Base-by-base conservation (phyloP, 768 basidiomycete genomes). In the Leccinum rimulosum region DNA sequence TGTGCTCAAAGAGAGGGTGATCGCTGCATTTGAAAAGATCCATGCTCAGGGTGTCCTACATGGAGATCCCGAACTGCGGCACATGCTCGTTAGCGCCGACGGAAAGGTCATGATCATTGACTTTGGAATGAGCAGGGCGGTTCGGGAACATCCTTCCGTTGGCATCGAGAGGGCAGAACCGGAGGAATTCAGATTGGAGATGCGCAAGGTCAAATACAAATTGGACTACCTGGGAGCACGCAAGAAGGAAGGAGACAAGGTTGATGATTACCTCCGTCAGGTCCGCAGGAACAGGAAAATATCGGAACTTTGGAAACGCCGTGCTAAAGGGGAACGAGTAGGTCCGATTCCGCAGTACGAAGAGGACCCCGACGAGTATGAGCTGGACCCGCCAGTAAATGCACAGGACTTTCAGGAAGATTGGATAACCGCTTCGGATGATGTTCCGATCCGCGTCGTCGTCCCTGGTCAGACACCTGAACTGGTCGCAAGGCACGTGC, bases 71-170 rank as follows among this genome's bases (percentile, higher is more conserved):
- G 77, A 79, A 53, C 74, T 80, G 31, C 74, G 78, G 11, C 81
- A 85, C 56, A 80, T 86, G 70, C 75, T 85, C 57, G 78, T 86
- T 25, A 79, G 79, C 3, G 82, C 75, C 1, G 82, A 85, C 64
- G 80, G 78, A 52, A 75, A 73, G 40, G 78, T 86, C 28, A 82
- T 76, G 48, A 72, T 87, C 52, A 79, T 82, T 63, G 80, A 86
- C 68, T 85, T 86, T 67, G 78, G 82, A 45, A 70, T 74, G 49
- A 78, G 77, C 59, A 66, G 70, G 40, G 72, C 73, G 8, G 54
- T 61, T 2, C 59, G 59, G 25, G 70, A 75, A 19, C 70, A 74
- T 27, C 33, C 72, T 4, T 66, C 70, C 0, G 56, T 81, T 4
- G 68, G 69, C 15, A 69, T 86, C 15, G 61, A 62, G 22, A 65